Base-by-base conservation (phyloP, 345 rosid genomes). In the Boechera retrofracta region DNA sequence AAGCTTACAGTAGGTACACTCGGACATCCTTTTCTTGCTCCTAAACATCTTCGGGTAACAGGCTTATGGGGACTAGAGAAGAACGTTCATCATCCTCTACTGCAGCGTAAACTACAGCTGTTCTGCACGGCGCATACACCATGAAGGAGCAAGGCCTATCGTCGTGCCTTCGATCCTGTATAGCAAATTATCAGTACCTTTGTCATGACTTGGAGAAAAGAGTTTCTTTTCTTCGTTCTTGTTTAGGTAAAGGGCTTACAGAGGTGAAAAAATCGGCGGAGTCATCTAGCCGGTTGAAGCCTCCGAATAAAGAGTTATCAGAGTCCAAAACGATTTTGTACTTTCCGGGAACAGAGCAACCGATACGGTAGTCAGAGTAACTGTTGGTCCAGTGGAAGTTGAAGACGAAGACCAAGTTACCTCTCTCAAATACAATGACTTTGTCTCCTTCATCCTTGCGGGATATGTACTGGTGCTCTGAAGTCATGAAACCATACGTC, bases 301-400 rank as follows among this genome's bases (percentile, higher is more conserved):
- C 98, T 79, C 95, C 98, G 66, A 94, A 94, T 54, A 87, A 75
- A 28, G 86, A 35, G 70, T 84, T 82, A 79, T 94, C 98, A 7
- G 95, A 89, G 76, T 94, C 97, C 86, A 94, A 79, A 69, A 83
- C 97, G 56, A 90, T 85, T 91, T 89, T 89, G 79, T 94, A 94
- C 79, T 94, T 94, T 64, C 97, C 98, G 4, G 97, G 85, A 84
- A 85, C 82, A 66, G 80, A 75, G 89, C 98, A 90, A 72, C 98
- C 98, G 1, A 94, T 74, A 28, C 87, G 85, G 82, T 90, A 94
- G 75, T 90, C 90, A 10, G 84, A 86, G 79, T 92, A 94, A 82
- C 97, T 94, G 68, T 85, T 88, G 72, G 69, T 81, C 98, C 97
- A 92, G 75, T 94, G 97, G 77, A 94, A 94, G 77, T 94, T 94